Percentiles rank a stretch among this genome's conserved stretches.
These are phyloP conservation scores for Albophoma yamanashiensis DNA, from an alignment of 2,329 filamentous ascomycete species.

Conservation along the genomic window DNA sequence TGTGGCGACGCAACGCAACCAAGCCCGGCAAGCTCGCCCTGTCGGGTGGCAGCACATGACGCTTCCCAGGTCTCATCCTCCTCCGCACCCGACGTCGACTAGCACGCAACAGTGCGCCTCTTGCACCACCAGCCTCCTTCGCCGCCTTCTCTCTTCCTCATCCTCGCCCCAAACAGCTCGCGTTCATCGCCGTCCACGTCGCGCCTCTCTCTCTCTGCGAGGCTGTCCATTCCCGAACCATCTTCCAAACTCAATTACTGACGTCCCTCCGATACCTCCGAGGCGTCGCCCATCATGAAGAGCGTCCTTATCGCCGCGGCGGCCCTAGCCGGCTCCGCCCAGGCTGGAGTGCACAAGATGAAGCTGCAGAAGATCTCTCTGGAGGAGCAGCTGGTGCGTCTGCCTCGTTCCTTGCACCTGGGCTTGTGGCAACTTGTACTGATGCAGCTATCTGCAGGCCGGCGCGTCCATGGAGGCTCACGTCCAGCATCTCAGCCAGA, in stretches of 20 bases:
- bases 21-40: background rate
- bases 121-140: background rate
- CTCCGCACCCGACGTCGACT: background rate
- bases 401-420: slow-evolving; percentile 6
- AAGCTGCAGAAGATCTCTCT: slow-evolving; percentile 96
- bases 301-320: slow-evolving; percentile 68
- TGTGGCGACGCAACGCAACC: background rate
- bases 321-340: slow-evolving; percentile 70
- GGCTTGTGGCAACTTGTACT: slow-evolving; percentile 1
- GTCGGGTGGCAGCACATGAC: background rate
- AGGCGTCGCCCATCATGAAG: slow-evolving; percentile 60
- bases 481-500: slow-evolving; percentile 76
- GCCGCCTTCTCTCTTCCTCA: background rate
- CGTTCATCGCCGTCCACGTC: background rate
- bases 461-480: slow-evolving; percentile 72
- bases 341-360: slow-evolving; percentile 87
- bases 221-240: background rate
- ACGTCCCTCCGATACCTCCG: slow-evolving; percentile 2
- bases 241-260: background rate
- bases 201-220: background rate
- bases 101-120: background rate
- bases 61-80: background rate
- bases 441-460: slow-evolving; percentile 39
- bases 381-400: slow-evolving; percentile 78
- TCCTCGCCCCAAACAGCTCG: background rate